Conservation (phyloP, 352 stramenopile genomes). For the Plasmopara viticola region DNA sequence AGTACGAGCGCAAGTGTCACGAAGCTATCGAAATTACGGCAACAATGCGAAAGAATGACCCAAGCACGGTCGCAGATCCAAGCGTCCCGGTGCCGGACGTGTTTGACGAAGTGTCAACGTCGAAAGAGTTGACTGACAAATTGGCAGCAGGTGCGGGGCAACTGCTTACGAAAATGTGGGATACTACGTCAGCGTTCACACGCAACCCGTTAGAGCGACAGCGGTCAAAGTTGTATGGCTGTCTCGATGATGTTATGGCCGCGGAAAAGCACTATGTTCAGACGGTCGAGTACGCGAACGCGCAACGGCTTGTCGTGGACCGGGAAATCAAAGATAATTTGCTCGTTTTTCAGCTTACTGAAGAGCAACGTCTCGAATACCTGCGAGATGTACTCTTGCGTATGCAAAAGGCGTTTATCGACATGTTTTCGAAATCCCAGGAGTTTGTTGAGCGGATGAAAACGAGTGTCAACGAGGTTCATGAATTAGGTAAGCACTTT, state of each 20-base stretch:
- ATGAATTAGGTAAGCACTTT: constrained; percentile 55
- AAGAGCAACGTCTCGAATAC: constrained; percentile 79
- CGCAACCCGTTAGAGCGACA: constrained; percentile 61
- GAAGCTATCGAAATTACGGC: constrained; percentile 54
- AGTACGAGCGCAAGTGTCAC: constrained; percentile 69
- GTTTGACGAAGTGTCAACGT: constrained; percentile 21
- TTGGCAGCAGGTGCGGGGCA: constrained; percentile 47
- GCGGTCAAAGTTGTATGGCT: constrained; percentile 48
- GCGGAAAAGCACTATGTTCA: constrained; percentile 67
- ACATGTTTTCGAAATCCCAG: constrained; percentile 38
- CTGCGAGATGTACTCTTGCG: constrained; percentile 70
- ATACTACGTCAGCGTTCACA: constrained; percentile 61
- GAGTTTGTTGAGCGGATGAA: constrained; percentile 47
- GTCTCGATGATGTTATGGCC: constrained; percentile 60
- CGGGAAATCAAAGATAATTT: constrained; percentile 73
- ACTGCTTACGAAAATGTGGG: constrained; percentile 78
- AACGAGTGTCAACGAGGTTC: constrained; percentile 38
- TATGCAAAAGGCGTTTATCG: constrained; percentile 49
- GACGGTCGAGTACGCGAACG: constrained; percentile 60
- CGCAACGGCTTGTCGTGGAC: constrained; percentile 56
- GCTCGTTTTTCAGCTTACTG: constrained; percentile 72
- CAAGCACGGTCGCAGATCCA: background rate
- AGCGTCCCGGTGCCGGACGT: constrained; percentile 10
- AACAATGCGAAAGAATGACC: constrained; percentile 28
- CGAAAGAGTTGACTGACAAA: constrained; percentile 62